phyloP scores from a whole-genome alignment of 2,329 filamentous ascomycete genomes.

The Aspergillus puulaauensis region DNA sequence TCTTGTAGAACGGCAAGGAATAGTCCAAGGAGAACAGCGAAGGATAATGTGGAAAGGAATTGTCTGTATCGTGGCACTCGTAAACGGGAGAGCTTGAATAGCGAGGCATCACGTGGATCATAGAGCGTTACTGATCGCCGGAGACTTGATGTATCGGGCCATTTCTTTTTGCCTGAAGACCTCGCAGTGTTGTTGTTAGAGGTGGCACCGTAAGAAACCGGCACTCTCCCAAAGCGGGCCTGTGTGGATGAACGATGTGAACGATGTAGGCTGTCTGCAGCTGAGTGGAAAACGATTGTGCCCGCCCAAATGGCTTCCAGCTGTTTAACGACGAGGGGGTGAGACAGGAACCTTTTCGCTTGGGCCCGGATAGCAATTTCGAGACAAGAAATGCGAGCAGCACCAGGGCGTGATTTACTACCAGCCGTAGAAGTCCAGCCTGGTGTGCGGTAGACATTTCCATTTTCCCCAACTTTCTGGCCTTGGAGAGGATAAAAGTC shows the following conservation, averaged over 20 bases:
- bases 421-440: slow-evolving; percentile 37
- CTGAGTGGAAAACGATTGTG: slow-evolving; percentile 89
- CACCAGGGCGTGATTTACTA: slow-evolving; percentile 53
- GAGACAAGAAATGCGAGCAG: slow-evolving; percentile 80
- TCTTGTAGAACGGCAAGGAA: slow-evolving; percentile 79
- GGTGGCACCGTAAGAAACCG: slow-evolving; percentile 27
- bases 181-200: slow-evolving; percentile 7
- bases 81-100: slow-evolving; percentile 87
- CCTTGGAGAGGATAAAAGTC: slow-evolving; percentile 93
- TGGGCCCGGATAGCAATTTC: slow-evolving; percentile 92
- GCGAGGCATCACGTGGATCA: slow-evolving; percentile 82
- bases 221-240: slow-evolving; percentile 23
- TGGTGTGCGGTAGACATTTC: slow-evolving; percentile 32
- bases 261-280: slow-evolving; percentile 80
- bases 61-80: slow-evolving; percentile 90
- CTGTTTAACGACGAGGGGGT: slow-evolving; percentile 88
- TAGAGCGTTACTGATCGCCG: slow-evolving; percentile 82
- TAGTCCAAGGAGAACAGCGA: slow-evolving; percentile 78
- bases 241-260: slow-evolving; percentile 61
- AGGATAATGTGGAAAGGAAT: slow-evolving; percentile 82
- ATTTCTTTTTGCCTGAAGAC: slow-evolving; percentile 12
- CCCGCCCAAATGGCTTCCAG: slow-evolving; percentile 98
- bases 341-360: slow-evolving; percentile 87
- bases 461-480: slow-evolving; percentile 53
- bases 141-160: slow-evolving; percentile 21